Conservation (phyloP, 148 eudicot genomes). For the Amaranthus palmeri region DNA sequence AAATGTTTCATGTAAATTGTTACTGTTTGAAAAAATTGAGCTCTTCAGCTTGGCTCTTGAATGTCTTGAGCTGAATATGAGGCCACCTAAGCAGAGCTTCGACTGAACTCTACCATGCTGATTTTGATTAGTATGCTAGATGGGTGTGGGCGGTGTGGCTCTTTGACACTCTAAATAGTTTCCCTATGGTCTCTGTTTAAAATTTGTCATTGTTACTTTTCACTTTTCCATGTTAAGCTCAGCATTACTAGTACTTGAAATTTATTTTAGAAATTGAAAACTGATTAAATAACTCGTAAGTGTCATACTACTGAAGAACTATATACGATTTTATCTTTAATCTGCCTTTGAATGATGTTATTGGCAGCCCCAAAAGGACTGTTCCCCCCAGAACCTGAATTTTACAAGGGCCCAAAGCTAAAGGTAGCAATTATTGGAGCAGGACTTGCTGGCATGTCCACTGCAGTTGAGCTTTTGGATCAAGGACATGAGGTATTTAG, state of each 20-base stretch:
- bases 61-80: too few species aligned
- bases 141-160: too few species aligned
- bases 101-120: too few species aligned
- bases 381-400: constrained; percentile 92
- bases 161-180: too few species aligned
- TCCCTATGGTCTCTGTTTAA: not conserved
- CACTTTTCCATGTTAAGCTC: not conserved
- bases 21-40: too few species aligned
- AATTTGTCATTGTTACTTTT: not conserved
- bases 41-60: too few species aligned
- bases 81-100: too few species aligned
- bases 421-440: constrained; percentile 96
- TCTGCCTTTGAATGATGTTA: constrained; percentile 11
- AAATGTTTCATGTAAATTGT: too few species aligned
- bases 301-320: not conserved
- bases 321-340: not conserved
- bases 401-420: constrained; percentile 85
- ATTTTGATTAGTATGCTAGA: too few species aligned
- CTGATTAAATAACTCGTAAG: not conserved
- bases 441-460: constrained; percentile 99
- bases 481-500: constrained; percentile 90
- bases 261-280: not conserved
- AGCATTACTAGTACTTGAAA: not conserved
- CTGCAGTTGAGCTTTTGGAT: constrained; percentile 97
- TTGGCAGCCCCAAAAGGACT: constrained; percentile 93